Evolutionary conservation across 306 rosid species (phyloP).

Genomic region (Vigna mungo): DNA sequence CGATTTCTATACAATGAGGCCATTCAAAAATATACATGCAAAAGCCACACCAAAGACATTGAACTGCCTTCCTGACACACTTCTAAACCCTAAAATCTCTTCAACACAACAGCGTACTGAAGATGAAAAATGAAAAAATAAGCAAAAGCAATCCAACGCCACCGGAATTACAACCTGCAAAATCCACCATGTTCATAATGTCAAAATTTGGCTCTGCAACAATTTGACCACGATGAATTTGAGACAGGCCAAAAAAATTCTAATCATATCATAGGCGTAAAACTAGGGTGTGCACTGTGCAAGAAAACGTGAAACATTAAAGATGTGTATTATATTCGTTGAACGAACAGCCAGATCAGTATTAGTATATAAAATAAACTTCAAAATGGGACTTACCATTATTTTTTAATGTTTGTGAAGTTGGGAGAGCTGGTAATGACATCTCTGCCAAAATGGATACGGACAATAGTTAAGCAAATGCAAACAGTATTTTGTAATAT

Average conservation of each 20-base stretch:
- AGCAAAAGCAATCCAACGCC: constrained; percentile 54
- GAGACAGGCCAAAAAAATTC: background rate
- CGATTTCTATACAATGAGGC: constrained; percentile 62
- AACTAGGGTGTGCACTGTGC: background rate
- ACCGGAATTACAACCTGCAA: constrained; percentile 77
- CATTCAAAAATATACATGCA: constrained; percentile 62
- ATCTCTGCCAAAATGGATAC: constrained; percentile 68
- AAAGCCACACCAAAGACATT: constrained; percentile 51
- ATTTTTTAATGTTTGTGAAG: constrained; percentile 80
- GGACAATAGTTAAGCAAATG: constrained; percentile 22
- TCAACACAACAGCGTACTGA: constrained; percentile 64
- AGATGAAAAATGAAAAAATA: constrained; percentile 82
- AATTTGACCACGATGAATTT: background rate
- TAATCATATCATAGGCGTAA: background rate
- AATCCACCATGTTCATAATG: constrained; percentile 38
- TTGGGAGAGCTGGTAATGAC: constrained; percentile 97
- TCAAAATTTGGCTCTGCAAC: constrained; percentile 34
- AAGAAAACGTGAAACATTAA: background rate
- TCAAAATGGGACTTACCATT: constrained; percentile 65
- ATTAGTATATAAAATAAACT: background rate
- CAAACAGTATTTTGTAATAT: constrained; percentile 28
- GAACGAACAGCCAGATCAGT: background rate
- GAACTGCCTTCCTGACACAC: constrained; percentile 53
- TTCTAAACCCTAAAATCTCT: constrained; percentile 54
- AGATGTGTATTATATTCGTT: background rate